Percentiles rank a stretch among this genome's conserved stretches.
Evolutionary conservation across 2,329 filamentous ascomycete species (phyloP).

Genomic region (Verticillium longisporum): DNA sequence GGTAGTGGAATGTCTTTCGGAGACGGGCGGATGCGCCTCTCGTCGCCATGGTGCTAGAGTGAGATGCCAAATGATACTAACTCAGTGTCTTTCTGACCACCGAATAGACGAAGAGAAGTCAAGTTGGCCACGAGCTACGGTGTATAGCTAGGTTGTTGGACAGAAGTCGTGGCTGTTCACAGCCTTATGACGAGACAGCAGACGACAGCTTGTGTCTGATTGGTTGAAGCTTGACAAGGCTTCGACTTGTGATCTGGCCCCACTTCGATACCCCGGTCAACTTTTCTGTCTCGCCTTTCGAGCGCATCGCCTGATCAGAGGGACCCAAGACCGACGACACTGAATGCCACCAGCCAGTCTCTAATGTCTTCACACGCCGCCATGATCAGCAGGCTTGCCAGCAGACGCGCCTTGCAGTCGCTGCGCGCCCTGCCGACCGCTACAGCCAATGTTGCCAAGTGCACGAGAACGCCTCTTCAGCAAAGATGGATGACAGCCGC

Average conservation of each 20-base stretch:
- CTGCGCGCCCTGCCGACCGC: background rate
- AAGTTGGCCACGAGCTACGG: no score
- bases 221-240: background rate
- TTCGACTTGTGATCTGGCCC: background rate
- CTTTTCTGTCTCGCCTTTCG: background rate
- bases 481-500: conserved; percentile 46
- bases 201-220: background rate
- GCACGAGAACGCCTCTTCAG: conserved; percentile 16
- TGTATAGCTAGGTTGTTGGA: no score
- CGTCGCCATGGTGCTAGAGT: conserved; percentile 7
- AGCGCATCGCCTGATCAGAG: conserved; percentile 1
- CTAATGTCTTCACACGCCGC: background rate
- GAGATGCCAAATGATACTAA: background rate
- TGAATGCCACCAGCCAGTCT: background rate
- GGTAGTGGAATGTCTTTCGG: conserved; percentile 73
- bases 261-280: background rate
- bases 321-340: background rate
- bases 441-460: background rate
- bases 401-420: background rate
- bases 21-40: conserved; percentile 47
- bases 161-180: background rate
- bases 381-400: background rate
- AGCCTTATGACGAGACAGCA: background rate
- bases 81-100: no score
- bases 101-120: background rate